These are phyloP conservation scores for Phalaenopsis aphrodite DNA, from an alignment of 106 monocot species.

Conservation along the genomic window DNA sequence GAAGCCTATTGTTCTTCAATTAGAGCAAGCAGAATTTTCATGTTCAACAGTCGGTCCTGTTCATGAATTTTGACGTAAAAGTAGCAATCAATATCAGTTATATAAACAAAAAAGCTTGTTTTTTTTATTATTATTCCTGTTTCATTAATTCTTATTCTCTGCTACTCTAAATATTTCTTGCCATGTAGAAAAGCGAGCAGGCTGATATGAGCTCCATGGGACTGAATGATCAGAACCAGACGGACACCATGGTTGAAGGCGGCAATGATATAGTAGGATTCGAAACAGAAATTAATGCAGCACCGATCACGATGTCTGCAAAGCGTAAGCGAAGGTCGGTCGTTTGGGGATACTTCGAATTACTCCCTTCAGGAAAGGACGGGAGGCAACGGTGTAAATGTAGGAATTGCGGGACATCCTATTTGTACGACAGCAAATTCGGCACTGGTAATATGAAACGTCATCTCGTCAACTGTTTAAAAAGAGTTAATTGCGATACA, in stretches of 20 bases:
- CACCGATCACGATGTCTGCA: not conserved
- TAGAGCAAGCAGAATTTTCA: not conserved
- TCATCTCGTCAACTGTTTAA: conserved; percentile 9
- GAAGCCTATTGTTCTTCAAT: not conserved
- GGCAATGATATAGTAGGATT: not conserved
- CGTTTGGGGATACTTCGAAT: conserved; percentile 14
- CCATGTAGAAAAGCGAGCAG: not conserved
- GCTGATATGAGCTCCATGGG: conserved; percentile 7
- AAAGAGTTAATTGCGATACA: conserved; percentile 6
- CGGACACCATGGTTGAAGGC: not conserved
- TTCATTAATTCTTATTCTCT: not conserved
- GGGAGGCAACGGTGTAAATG: conserved; percentile 12
- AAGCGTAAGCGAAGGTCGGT: conserved; percentile 10
- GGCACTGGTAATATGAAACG: conserved; percentile 14
- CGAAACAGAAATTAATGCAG: conserved; percentile 7
- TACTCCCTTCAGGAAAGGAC: conserved; percentile 9
- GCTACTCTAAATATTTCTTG: not conserved
- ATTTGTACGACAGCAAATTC: conserved; percentile 11
- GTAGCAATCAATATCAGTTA: not conserved
- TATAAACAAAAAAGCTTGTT: not conserved
- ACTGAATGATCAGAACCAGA: not conserved
- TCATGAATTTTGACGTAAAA: not conserved
- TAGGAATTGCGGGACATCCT: conserved; percentile 9
- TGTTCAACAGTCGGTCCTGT: not conserved
- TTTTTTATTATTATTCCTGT: not conserved